These are phyloP conservation scores for Pelargonium fulgidum DNA, from an alignment of 441 rosid species.

Conservation along the genomic window DNA sequence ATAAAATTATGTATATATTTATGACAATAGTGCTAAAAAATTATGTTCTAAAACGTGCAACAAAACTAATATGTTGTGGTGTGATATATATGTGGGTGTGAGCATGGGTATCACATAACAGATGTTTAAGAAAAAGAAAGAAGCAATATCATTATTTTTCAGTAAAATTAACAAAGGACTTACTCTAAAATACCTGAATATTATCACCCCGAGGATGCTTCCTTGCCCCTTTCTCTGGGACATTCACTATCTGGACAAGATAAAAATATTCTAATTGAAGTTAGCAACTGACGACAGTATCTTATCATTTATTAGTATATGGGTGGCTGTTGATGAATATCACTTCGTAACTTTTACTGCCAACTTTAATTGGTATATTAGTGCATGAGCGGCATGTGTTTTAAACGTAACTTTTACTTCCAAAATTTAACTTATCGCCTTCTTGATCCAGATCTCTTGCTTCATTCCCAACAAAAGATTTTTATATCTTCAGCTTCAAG, in stretches of 20 bases:
- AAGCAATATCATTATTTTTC: not conserved
- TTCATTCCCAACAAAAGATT: not conserved
- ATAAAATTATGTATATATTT: too few species aligned
- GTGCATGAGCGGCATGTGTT: not conserved
- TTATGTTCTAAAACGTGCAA: too few species aligned
- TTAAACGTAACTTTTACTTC: not conserved
- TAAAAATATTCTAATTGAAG: conserved; percentile 17
- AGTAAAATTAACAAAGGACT: not conserved
- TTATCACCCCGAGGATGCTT: conserved; percentile 96
- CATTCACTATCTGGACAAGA: conserved; percentile 67
- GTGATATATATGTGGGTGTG: too few species aligned
- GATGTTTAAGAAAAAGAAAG: conserved; percentile 5
- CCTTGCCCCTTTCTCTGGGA: conserved; percentile 97
- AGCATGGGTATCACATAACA: not conserved
- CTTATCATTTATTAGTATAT: not conserved
- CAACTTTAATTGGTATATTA: too few species aligned
- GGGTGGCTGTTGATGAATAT: not conserved
- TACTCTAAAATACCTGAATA: conserved; percentile 57
- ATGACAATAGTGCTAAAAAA: too few species aligned
- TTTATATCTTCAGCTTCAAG: conserved; percentile 1
- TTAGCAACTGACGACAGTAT: conserved; percentile 2
- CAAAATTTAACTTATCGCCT: not conserved
- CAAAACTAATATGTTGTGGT: too few species aligned
- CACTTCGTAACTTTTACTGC: not conserved
- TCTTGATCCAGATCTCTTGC: not conserved